These are phyloP conservation scores for Pichia occidentalis DNA, from an alignment of 805 yeast species.

Conservation along the genomic window DNA sequence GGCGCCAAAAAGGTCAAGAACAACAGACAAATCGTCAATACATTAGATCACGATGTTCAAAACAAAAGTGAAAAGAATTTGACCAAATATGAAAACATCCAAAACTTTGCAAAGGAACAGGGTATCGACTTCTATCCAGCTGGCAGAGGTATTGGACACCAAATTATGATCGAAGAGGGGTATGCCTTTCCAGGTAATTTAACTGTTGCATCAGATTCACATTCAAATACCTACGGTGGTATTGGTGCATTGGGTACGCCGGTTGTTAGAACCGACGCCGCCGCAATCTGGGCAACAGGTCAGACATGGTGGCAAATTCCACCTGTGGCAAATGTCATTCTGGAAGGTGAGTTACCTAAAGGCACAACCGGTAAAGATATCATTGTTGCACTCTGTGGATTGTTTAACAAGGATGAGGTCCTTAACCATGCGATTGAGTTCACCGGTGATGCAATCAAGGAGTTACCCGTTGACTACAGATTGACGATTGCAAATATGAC, in stretches of 20 bases:
- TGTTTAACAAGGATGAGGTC: constrained; percentile 87
- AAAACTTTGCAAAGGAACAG: constrained; percentile 80
- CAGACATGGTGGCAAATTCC: constrained; percentile 99
- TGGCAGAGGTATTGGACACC: constrained; percentile 98
- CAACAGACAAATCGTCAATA: constrained; percentile 88
- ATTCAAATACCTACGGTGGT: constrained; percentile 97
- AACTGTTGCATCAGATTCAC: constrained; percentile 96
- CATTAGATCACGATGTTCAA: constrained; percentile 97
- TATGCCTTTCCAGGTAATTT: constrained; percentile 92
- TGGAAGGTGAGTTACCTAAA: constrained; percentile 69
- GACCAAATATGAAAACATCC: constrained; percentile 81
- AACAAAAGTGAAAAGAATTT: constrained; percentile 84
- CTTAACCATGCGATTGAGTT: constrained; percentile 92
- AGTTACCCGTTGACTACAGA: constrained; percentile 73
- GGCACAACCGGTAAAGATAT: constrained; percentile 97
- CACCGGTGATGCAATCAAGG: constrained; percentile 70
- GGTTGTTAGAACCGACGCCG: constrained; percentile 97
- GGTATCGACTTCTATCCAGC: constrained; percentile 98
- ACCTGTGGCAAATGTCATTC: constrained; percentile 91
- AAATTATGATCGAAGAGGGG: constrained; percentile 98
- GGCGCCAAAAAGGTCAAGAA: constrained; percentile 83
- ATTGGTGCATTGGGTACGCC: constrained; percentile 95
- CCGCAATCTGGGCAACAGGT: constrained; percentile 99
- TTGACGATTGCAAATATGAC: constrained; percentile 96
- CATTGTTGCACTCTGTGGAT: constrained; percentile 92